Percentiles rank a stretch among this genome's conserved stretches.
Evolutionary conservation across 2,329 filamentous ascomycete species (phyloP).

Genomic region (Cytospora mali): DNA sequence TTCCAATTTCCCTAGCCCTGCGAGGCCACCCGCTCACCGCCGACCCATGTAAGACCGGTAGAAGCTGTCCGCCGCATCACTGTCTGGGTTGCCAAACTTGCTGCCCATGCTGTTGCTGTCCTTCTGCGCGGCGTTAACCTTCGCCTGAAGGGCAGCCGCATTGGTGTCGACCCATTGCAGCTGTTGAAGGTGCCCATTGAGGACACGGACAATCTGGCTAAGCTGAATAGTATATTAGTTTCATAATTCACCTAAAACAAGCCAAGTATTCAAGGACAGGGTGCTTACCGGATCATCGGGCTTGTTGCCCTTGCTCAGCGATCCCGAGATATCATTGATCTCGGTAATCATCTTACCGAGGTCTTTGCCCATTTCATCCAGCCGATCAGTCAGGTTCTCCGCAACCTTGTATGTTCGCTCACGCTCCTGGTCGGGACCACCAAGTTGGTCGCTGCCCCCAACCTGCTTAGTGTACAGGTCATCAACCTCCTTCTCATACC

Average conservation of each 20-base stretch:
- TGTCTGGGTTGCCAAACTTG: slow-evolving; percentile 62
- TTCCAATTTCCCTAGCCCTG: no score
- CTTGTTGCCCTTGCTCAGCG: slow-evolving; percentile 85
- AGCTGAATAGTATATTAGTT: slow-evolving; percentile 56
- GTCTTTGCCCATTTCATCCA: slow-evolving; percentile 93
- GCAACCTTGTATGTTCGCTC: slow-evolving; percentile 96
- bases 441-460: slow-evolving; percentile 72
- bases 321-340: slow-evolving; percentile 91
- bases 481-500: slow-evolving; percentile 90
- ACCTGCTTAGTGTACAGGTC: slow-evolving; percentile 81
- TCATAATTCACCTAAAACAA: slow-evolving; percentile 25
- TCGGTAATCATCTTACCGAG: slow-evolving; percentile 96
- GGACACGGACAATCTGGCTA: slow-evolving; percentile 91
- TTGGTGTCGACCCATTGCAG: slow-evolving; percentile 92
- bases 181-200: slow-evolving; percentile 90
- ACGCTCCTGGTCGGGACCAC: slow-evolving; percentile 91
- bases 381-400: slow-evolving; percentile 85
- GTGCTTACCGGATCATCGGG: slow-evolving; percentile 79
- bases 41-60: slow-evolving; percentile 85
- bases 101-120: slow-evolving; percentile 65
- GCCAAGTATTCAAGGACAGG: slow-evolving; percentile 6
- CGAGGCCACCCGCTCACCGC: slow-evolving; percentile 50
- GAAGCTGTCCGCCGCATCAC: slow-evolving; percentile 82
- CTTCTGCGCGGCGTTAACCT: slow-evolving; percentile 82
- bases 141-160: slow-evolving; percentile 76